A percentile compares a stretch with the other conserved stretches of the same genome.
These are phyloP conservation scores for Mucuna pruriens DNA, from an alignment of 306 rosid genomes.

Conservation along the genomic window DNA sequence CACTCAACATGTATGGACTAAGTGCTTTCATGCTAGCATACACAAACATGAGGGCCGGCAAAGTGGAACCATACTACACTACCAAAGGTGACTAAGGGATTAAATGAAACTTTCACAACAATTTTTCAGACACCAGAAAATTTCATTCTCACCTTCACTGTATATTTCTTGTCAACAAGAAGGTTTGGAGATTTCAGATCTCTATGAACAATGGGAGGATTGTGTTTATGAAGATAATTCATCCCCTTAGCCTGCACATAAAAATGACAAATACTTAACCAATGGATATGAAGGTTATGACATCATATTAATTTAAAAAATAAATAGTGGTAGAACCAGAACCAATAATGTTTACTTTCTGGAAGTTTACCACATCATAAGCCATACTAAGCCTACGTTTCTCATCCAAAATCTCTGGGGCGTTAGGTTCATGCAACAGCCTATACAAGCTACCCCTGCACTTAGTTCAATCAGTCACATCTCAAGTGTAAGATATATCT, in stretches of 20 bases:
- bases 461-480: slow-evolving; percentile 30
- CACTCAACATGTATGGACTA: neutral
- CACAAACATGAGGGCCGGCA: neutral
- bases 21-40: neutral
- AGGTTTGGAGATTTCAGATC: slow-evolving; percentile 93
- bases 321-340: neutral
- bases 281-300: neutral
- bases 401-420: slow-evolving; percentile 79
- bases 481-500: neutral
- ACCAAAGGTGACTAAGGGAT: neutral
- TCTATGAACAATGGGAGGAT: slow-evolving; percentile 91
- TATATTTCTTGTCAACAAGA: slow-evolving; percentile 86
- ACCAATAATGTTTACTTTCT: neutral
- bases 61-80: slow-evolving; percentile 22
- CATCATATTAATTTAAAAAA: slow-evolving; percentile 10
- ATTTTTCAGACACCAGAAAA: neutral
- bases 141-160: slow-evolving; percentile 66
- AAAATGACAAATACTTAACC: slow-evolving; percentile 36
- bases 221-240: slow-evolving; percentile 89
- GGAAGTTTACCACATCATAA: slow-evolving; percentile 70
- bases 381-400: slow-evolving; percentile 80
- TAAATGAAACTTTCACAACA: neutral
- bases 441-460: slow-evolving; percentile 92
- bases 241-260: slow-evolving; percentile 82
- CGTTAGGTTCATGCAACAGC: slow-evolving; percentile 75